These are phyloP conservation scores for Pseudozyma tsukubaensis DNA, from an alignment of 1,284 basidiomycete species.

Conservation along the genomic window DNA sequence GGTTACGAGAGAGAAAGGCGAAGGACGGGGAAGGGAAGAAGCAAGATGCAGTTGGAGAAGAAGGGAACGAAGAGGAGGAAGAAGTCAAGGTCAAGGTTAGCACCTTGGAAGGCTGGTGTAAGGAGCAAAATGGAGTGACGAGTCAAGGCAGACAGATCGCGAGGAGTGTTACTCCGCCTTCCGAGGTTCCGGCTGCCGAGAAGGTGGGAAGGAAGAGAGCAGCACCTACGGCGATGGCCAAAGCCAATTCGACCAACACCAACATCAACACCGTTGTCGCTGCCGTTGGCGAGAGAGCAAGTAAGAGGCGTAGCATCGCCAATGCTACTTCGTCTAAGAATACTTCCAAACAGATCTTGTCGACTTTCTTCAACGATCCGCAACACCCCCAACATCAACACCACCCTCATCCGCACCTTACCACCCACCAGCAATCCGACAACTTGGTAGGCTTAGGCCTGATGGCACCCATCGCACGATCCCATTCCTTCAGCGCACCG, in stretches of 20 bases:
- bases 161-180: slow-evolving; percentile 21
- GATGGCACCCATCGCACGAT: slow-evolving; percentile 2
- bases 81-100: slow-evolving; percentile 59
- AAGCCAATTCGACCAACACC: slow-evolving; percentile 18
- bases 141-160: slow-evolving; percentile 30
- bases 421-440: background rate
- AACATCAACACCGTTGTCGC: too few species aligned
- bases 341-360: background rate
- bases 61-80: slow-evolving; percentile 36
- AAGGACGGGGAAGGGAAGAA: slow-evolving; percentile 55
- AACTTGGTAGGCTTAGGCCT: slow-evolving; percentile 13
- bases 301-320: slow-evolving; percentile 31
- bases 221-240: slow-evolving; percentile 10
- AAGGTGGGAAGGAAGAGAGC: slow-evolving; percentile 3
- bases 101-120: slow-evolving; percentile 60
- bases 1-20: slow-evolving; percentile 27
- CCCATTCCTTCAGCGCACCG: slow-evolving; percentile 19
- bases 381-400: slow-evolving; percentile 8
- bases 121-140: slow-evolving; percentile 15
- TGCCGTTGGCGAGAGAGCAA: background rate
- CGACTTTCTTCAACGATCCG: background rate
- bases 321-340: background rate
- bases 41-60: slow-evolving; percentile 41
- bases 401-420: background rate
- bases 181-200: background rate